Evolutionary conservation across 371 early-diverging fungal genomes (phyloP).

Genomic region (Lichtheimia hyalospora): DNA sequence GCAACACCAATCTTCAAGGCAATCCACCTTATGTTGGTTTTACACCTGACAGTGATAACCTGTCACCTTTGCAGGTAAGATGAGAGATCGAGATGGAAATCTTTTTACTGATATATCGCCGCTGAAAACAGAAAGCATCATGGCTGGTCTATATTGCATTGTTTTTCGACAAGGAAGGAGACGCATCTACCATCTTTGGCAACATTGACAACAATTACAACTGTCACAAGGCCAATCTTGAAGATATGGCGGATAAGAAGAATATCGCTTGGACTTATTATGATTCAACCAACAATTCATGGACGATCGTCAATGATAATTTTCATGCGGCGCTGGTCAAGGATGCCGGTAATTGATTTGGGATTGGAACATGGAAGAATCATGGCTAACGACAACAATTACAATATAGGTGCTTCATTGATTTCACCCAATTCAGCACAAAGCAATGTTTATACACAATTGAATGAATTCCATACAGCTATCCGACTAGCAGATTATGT

Average conservation of each 20-base stretch:
- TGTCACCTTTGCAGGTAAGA: slow-evolving; percentile 21
- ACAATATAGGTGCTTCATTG: slow-evolving; percentile 7
- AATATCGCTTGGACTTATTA: slow-evolving; percentile 20
- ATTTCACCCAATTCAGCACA: slow-evolving; percentile 16
- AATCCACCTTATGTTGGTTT: slow-evolving; percentile 13
- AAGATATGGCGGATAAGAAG: slow-evolving; percentile 5
- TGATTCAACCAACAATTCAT: slow-evolving; percentile 11
- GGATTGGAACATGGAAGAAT: background rate
- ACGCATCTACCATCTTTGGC: slow-evolving; percentile 8
- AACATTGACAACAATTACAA: slow-evolving; percentile 12
- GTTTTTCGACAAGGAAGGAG: slow-evolving; percentile 18
- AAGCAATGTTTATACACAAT: background rate
- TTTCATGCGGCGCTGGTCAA: slow-evolving; percentile 10
- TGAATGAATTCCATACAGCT: slow-evolving; percentile 18
- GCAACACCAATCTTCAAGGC: slow-evolving; percentile 3
- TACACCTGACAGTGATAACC: slow-evolving; percentile 10
- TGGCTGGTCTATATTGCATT: slow-evolving; percentile 21
- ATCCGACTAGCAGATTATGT: slow-evolving; percentile 17
- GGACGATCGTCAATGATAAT: slow-evolving; percentile 13
- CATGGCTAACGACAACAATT: background rate
- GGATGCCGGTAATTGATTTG: slow-evolving; percentile 17
- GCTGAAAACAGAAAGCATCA: slow-evolving; percentile 18
- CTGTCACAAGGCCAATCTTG: slow-evolving; percentile 20
- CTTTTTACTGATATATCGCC: background rate
- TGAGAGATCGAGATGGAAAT: background rate